Evolutionary conservation across 2,329 filamentous ascomycete species (phyloP).

Genomic region (Kalmusia sp.): DNA sequence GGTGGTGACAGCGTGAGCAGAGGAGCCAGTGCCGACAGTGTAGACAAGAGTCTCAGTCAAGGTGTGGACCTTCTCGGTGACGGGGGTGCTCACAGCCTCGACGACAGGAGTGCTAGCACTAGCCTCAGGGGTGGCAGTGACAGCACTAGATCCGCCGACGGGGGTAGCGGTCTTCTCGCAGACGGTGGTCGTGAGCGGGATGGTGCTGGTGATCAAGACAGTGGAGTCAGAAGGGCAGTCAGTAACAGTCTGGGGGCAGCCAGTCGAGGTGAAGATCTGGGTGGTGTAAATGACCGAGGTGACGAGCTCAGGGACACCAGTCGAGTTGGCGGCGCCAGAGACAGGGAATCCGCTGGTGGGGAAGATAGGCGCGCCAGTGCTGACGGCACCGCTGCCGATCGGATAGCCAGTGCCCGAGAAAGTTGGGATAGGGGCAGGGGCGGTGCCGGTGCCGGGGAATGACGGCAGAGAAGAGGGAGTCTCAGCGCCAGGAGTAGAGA

Average conservation of each 20-base stretch:
- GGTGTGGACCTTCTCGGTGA: constrained; percentile 40
- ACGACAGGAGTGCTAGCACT: neutral
- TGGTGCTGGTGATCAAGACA: constrained; percentile 47
- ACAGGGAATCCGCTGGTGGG: constrained; percentile 36
- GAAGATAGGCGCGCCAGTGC: constrained; percentile 48
- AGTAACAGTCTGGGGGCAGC: constrained; percentile 44
- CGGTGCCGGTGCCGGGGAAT: constrained; percentile 13
- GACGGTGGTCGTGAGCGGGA: constrained; percentile 53
- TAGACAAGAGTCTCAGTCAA: constrained; percentile 53
- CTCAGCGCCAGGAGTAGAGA: neutral
- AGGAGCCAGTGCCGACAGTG: constrained; percentile 44
- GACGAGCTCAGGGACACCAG: constrained; percentile 46
- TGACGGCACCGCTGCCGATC: neutral
- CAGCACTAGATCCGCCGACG: neutral
- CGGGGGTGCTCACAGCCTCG: constrained; percentile 21
- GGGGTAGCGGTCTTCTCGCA: constrained; percentile 38
- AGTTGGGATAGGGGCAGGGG: constrained; percentile 2
- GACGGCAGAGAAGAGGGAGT: neutral
- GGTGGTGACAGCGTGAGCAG: constrained; percentile 54
- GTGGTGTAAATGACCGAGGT: constrained; percentile 54
- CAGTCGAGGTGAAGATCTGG: constrained; percentile 49
- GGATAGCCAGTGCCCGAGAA: constrained; percentile 2
- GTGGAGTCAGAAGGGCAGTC: constrained; percentile 47
- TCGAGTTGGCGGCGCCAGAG: constrained; percentile 45
- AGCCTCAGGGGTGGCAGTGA: constrained; percentile 8